Percentiles rank a stretch among this genome's conserved stretches.
Conservation (phyloP, 2,329 filamentous ascomycete species). For the Mycosphaerella arachidis region DNA sequence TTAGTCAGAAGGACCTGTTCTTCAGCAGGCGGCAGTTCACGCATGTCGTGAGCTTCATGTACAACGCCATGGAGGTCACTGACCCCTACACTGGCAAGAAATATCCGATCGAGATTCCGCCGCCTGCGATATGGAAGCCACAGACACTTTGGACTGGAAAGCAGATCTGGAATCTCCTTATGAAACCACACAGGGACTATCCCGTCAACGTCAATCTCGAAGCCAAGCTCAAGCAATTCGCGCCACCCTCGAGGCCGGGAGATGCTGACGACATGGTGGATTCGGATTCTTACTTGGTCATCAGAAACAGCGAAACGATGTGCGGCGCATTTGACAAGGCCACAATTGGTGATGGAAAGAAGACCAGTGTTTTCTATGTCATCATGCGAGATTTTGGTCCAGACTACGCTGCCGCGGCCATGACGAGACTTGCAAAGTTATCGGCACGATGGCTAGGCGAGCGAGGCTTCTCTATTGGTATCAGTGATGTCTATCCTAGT, state of each 20-base stretch:
- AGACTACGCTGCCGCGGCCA: conserved; percentile 78
- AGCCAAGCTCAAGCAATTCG: conserved; percentile 81
- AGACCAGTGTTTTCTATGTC: conserved; percentile 95
- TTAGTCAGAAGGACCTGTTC: conserved; percentile 90
- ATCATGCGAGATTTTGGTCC: conserved; percentile 93
- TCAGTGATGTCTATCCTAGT: conserved; percentile 88
- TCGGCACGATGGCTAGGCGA: conserved; percentile 86
- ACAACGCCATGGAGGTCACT: conserved; percentile 60
- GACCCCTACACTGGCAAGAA: conserved; percentile 44
- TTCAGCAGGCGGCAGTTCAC: conserved; percentile 84
- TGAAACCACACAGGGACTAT: conserved; percentile 82
- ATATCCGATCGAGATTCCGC: conserved; percentile 75
- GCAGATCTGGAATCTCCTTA: conserved; percentile 86
- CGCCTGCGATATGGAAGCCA: conserved; percentile 81
- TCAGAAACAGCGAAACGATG: conserved; percentile 96
- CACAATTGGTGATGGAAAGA: conserved; percentile 94
- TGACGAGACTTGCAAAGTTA: conserved; percentile 89
- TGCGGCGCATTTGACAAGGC: conserved; percentile 97
- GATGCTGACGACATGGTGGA: conserved; percentile 72
- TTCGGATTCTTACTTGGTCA: conserved; percentile 78
- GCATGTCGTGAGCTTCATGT: conserved; percentile 90
- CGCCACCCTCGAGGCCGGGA: conserved; percentile 51
- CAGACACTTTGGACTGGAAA: conserved; percentile 92
- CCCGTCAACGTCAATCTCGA: conserved; percentile 86
- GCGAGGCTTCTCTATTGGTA: conserved; percentile 91